Evolutionary conservation across 2,329 filamentous ascomycete species (phyloP).

Genomic region (Fusarium buharicum): DNA sequence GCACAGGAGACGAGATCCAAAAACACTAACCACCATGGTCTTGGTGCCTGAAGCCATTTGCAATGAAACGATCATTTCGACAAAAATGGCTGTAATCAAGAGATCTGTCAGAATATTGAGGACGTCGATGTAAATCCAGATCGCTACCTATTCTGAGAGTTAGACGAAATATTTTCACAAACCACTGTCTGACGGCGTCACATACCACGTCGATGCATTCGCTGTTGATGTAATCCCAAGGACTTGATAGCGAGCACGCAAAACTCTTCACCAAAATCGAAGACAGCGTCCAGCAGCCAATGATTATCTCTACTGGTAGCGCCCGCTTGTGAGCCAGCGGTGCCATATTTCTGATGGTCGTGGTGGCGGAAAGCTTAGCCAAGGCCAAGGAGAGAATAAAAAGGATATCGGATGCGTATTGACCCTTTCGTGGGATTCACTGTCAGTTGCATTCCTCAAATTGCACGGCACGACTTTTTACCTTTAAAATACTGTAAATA

Average conservation of each 20-base stretch:
- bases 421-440: neutral
- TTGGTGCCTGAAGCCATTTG: conserved; percentile 15
- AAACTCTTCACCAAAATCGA: conserved; percentile 26
- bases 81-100: conserved; percentile 14
- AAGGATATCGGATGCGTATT: conserved; percentile 29
- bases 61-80: conserved; percentile 14
- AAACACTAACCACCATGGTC: conserved; percentile 23
- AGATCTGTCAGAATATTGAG: conserved; percentile 27
- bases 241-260: conserved; percentile 28
- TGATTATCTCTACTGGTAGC: conserved; percentile 20
- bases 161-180: neutral
- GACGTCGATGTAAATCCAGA: conserved; percentile 15
- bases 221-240: conserved; percentile 31
- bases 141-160: neutral
- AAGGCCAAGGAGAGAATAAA: conserved; percentile 23
- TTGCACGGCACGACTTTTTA: neutral
- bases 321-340: conserved; percentile 17
- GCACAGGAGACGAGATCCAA: conserved; percentile 26
- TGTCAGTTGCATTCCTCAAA: no score
- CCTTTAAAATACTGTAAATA: neutral
- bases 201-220: conserved; percentile 25
- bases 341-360: conserved; percentile 35
- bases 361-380: conserved; percentile 36
- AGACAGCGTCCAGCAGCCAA: conserved; percentile 23
- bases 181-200: neutral